Evolutionary conservation across 352 stramenopile genomes (phyloP).

Genomic region (Phytopythium montanum): DNA sequence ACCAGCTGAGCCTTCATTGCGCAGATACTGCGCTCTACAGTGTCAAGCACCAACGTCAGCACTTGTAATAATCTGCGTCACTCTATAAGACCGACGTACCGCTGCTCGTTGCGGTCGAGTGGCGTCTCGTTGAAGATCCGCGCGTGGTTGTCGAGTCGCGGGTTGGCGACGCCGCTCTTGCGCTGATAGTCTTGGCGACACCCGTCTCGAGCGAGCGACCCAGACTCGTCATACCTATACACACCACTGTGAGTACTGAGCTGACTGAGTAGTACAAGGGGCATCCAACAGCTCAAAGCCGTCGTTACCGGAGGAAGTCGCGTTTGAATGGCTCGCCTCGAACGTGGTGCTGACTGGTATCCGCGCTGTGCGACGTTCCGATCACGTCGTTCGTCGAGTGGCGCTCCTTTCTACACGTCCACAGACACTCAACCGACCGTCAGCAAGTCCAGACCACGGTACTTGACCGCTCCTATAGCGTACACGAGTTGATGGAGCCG

Average conservation of each 20-base stretch:
- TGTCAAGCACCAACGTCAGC: no score
- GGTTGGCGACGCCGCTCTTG: conserved; percentile 45
- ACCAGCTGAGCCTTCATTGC: conserved; percentile 60
- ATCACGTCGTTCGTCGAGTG: conserved; percentile 57
- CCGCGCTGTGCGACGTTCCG: conserved; percentile 13
- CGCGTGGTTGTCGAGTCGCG: conserved; percentile 41
- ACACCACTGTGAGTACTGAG: conserved; percentile 1
- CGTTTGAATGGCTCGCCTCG: conserved; percentile 42
- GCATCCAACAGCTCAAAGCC: not conserved
- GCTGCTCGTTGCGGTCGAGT: conserved; percentile 44
- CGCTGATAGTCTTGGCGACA: conserved; percentile 51
- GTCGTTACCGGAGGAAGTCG: conserved; percentile 34
- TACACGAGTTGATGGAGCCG: conserved; percentile 76
- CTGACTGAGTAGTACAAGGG: not conserved
- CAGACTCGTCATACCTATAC: conserved; percentile 29
- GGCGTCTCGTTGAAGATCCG: conserved; percentile 72
- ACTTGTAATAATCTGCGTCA: no score
- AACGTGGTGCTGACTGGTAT: conserved; percentile 12
- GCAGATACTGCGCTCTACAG: conserved; percentile 74
- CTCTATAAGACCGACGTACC: conserved; percentile 24
- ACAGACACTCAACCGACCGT: not conserved
- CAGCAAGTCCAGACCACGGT: conserved; percentile 4
- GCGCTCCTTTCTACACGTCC: conserved; percentile 26
- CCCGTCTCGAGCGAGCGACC: conserved; percentile 12
- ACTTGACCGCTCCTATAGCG: not conserved